A percentile compares a stretch with the other conserved stretches of the same genome.
phyloP scores from a whole-genome alignment of 352 stramenopile species.

The Phytophthora nicotianae region DNA sequence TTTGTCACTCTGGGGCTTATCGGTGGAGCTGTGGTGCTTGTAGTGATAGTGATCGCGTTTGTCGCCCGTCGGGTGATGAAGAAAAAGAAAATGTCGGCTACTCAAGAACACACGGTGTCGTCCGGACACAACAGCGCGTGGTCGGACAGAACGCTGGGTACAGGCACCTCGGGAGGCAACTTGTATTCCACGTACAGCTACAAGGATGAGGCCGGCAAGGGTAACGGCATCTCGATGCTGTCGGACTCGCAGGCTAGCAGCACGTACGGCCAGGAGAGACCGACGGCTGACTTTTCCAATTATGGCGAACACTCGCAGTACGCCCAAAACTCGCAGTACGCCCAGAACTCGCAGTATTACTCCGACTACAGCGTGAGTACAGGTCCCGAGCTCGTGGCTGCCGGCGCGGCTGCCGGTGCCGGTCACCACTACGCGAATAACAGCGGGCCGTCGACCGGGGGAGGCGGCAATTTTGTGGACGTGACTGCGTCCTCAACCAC shows the following conservation, averaged over 20 bases:
- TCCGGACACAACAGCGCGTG: slow-evolving; percentile 25
- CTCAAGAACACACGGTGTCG: slow-evolving; percentile 37
- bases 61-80: slow-evolving; percentile 41
- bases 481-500: slow-evolving; percentile 23
- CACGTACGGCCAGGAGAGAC: slow-evolving; percentile 24
- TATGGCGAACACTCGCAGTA: slow-evolving; percentile 20
- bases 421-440: slow-evolving; percentile 19
- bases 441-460: background rate
- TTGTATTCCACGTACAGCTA: slow-evolving; percentile 38
- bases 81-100: slow-evolving; percentile 36
- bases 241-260: slow-evolving; percentile 31
- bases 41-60: slow-evolving; percentile 56
- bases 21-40: slow-evolving; percentile 40
- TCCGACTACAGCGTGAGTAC: slow-evolving; percentile 36
- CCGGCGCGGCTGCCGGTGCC: slow-evolving; percentile 12
- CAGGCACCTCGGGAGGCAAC: slow-evolving; percentile 19
- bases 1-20: slow-evolving; percentile 58
- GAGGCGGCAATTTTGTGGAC: slow-evolving; percentile 31
- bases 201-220: slow-evolving; percentile 26
- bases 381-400: slow-evolving; percentile 17
- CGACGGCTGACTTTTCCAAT: slow-evolving; percentile 41
- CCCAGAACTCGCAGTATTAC: slow-evolving; percentile 40
- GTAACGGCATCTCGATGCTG: slow-evolving; percentile 28
- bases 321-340: slow-evolving; percentile 28
- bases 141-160: slow-evolving; percentile 28